These are phyloP conservation scores for Chrysoporthe puriensis DNA, from an alignment of 2,329 filamentous ascomycete species.

Conservation along the genomic window DNA sequence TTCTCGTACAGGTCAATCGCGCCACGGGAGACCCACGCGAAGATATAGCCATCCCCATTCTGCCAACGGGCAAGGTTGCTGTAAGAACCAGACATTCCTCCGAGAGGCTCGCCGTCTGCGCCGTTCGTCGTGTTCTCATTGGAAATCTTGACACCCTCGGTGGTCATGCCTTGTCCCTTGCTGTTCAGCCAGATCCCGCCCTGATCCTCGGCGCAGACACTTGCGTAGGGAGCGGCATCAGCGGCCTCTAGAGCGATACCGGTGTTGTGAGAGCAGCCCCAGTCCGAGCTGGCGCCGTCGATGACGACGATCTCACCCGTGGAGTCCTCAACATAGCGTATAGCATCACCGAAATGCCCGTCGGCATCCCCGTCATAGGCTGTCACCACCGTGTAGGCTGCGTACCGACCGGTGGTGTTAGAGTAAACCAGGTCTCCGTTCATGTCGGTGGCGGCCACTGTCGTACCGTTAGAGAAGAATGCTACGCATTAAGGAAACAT, in stretches of 20 bases:
- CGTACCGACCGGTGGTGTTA: slow-evolving; percentile 57
- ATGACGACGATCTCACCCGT: slow-evolving; percentile 55
- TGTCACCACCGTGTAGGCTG: slow-evolving; percentile 65
- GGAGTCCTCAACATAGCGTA: slow-evolving; percentile 48
- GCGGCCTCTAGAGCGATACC: slow-evolving; percentile 66
- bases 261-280: slow-evolving; percentile 68
- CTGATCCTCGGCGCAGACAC: slow-evolving; percentile 64
- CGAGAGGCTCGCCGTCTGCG: slow-evolving; percentile 60
- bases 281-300: slow-evolving; percentile 55
- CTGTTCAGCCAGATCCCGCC: slow-evolving; percentile 69
- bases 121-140: slow-evolving; percentile 67
- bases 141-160: slow-evolving; percentile 59
- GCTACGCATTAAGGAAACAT: background rate
- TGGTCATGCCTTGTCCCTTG: slow-evolving; percentile 57
- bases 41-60: slow-evolving; percentile 57
- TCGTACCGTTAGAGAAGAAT: slow-evolving; percentile 34
- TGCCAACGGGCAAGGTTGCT: slow-evolving; percentile 59
- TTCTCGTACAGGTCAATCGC: slow-evolving; percentile 58
- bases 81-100: slow-evolving; percentile 67
- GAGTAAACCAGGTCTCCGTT: slow-evolving; percentile 68
- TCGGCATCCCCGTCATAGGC: slow-evolving; percentile 56
- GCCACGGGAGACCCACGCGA: slow-evolving; percentile 65
- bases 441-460: slow-evolving; percentile 56
- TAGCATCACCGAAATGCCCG: slow-evolving; percentile 62
- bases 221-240: slow-evolving; percentile 60